phyloP scores from a whole-genome alignment of 2,329 filamentous ascomycete species.

The Aspergillus fijiensis region DNA sequence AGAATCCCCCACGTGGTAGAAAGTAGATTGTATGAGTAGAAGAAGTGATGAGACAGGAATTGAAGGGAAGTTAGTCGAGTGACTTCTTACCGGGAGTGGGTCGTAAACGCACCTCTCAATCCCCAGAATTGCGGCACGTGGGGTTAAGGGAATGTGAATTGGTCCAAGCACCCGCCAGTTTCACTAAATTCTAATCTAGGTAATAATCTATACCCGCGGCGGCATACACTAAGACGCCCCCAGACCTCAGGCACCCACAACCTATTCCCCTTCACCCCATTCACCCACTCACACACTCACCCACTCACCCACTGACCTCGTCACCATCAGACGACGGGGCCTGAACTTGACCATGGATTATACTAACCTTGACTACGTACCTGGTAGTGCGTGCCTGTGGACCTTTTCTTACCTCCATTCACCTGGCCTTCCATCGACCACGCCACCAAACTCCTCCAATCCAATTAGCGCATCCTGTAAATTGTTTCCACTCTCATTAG shows the following conservation, averaged over 20 bases:
- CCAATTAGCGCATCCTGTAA: background rate
- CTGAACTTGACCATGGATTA: background rate
- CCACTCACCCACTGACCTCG: background rate
- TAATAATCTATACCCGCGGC: too few relatives aligned
- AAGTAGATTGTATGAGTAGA: background rate
- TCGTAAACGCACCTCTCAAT: background rate
- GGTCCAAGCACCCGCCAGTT: constrained; percentile 7
- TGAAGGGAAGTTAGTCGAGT: background rate
- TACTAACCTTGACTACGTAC: too few relatives aligned
- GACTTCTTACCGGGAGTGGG: background rate
- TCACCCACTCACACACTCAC: background rate
- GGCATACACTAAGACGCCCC: too few relatives aligned
- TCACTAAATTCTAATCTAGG: background rate
- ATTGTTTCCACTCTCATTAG: background rate
- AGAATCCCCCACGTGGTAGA: background rate
- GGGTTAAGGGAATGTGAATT: constrained; percentile 11
- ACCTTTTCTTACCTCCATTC: too few relatives aligned
- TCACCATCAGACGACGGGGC: background rate
- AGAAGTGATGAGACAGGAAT: background rate
- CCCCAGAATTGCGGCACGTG: constrained; percentile 14
- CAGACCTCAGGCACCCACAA: too few relatives aligned
- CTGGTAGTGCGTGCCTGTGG: too few relatives aligned
- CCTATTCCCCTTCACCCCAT: too few relatives aligned
- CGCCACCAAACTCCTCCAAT: background rate
- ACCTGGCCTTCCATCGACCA: background rate